A percentile compares a stretch with the other conserved stretches of the same genome.
Conservation (phyloP, 148 eudicot species). For the Agrostemma githago region DNA sequence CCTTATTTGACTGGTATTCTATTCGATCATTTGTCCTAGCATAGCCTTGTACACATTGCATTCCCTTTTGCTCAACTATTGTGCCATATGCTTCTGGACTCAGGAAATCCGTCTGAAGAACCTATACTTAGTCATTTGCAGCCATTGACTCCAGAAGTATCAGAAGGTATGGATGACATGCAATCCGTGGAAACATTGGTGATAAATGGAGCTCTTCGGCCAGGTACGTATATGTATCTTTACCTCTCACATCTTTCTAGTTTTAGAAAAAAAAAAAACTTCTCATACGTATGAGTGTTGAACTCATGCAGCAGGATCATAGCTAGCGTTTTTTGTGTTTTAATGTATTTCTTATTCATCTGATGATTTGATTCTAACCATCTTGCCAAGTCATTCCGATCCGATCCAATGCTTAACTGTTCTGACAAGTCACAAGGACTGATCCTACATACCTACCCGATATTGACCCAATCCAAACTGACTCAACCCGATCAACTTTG, state of each 20-base stretch:
- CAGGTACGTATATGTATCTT: slow-evolving; percentile 35
- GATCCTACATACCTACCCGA: too few relatives aligned
- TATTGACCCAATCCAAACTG: too few relatives aligned
- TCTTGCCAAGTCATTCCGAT: too few relatives aligned
- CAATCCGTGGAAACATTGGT: slow-evolving; percentile 61
- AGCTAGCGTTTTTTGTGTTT: too few relatives aligned
- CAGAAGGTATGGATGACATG: slow-evolving; percentile 61
- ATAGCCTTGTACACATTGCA: neutral
- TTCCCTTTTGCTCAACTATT: neutral
- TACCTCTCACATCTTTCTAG: neutral
- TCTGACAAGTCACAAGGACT: too few relatives aligned
- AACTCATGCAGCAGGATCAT: too few relatives aligned
- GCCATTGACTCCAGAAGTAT: slow-evolving; percentile 63
- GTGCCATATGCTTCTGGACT: slow-evolving; percentile 10
- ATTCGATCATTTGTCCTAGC: neutral
- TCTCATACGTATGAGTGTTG: too few relatives aligned
- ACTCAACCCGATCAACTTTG: too few relatives aligned
- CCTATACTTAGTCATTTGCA: slow-evolving; percentile 53
- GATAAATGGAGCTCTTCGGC: slow-evolving; percentile 63
- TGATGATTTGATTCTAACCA: too few relatives aligned
- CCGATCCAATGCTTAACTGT: too few relatives aligned
- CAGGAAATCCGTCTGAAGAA: slow-evolving; percentile 46
- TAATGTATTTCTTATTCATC: too few relatives aligned
- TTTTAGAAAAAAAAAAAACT: neutral
- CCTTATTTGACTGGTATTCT: slow-evolving; percentile 60